Evolutionary conservation across 2,329 filamentous ascomycete genomes (phyloP), one percentile per base, ranked within the genome.

Genomic region (Aspergillus niger): DNA sequence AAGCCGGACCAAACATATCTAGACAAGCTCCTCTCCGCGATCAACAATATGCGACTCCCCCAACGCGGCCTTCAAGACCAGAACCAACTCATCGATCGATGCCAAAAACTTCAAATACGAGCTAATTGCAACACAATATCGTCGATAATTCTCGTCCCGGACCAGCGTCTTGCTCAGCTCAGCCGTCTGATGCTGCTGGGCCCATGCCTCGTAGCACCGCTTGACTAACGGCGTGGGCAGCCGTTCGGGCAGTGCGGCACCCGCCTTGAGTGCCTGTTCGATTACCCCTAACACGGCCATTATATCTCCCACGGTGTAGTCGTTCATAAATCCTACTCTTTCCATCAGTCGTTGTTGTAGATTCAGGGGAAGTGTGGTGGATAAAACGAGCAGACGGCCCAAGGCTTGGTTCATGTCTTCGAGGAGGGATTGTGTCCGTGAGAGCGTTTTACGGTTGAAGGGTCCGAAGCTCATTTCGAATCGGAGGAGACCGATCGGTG

Each of bases 231-330:
- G 82, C 1, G 79, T 77, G 0, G 82, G 82, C 0, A 84, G 63
- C 2, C 81, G 71, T 55, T 81, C 79, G 0, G 82, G 82, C 0
- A 83, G 65, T 0, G 82, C 74, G n/a, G 77, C 76, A 0, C 80
- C 82, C 0, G 80, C 83, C 20, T 79, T 76, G 13, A 85, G 66
- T 2, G 80, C 71, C 53, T 83, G 80, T 52, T 82, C 80, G 6
- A 82, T 67, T 3, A 83, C 75, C 1, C 71, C 72, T 0, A 84
- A 65, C 2, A 83, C 80, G 1, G 80, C 80, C 82, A 84, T 85
- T 54, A 82, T 63, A 28, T 83, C 81, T 3, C 79, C 81, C 8
- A 84, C 78, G n/a, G 72, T 72, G 1, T 72, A 69, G 15, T 82
- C 76, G 30, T 81, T 77, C 0, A 79, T 65, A 1, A 82, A 67